Evolutionary conservation across 768 basidiomycete genomes (phyloP), one percentile per base, ranked within the genome.

Genomic region (Antrodiella citrinella): DNA sequence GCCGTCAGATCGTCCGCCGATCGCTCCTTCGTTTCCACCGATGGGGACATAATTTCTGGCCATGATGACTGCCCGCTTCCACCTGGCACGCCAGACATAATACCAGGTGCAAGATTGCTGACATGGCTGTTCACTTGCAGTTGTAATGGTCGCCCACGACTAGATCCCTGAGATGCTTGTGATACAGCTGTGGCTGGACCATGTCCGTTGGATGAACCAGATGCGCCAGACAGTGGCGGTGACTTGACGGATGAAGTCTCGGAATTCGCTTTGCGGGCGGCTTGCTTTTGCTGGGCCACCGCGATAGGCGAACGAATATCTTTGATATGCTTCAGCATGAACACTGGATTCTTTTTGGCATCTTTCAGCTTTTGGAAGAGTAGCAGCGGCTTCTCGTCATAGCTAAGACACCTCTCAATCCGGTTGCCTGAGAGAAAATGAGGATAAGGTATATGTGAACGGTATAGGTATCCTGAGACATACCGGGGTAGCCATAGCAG

Each of bases 281-380:
- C 90, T 61, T 96, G 93, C 66, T 99, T 99, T 65, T 93, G 90
- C 59, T 93, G 88, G 2, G 96, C 96, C 39, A 98, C 92, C 7
- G 84, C 91, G 54, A 98, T 98, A 0, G 96, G 96, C 4, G 93
- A 96, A 43, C 91, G 86, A 53, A 99, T 97, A 62, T 99, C 96
- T 62, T 87, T 87, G 67, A 94, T 93, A 55, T 95, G 91, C 55
- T 93, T 90, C 48, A 95, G 78, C 96, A 99, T 99, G 68, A 99
- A 99, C 5, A 99, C 95, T 2, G 96, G 95, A 54, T 96, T 93
- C 70, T 97, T 97, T 68, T 92, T 91, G 1, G 86, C 83, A 57
- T 99, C 96, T 64, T 98, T 99, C 50, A 98, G 78, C 64, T 89
- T 92, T 65, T 98, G 96, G 72, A 99, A 99, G 38, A 99, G 80